Evolutionary conservation across 257 asterid species (phyloP), one percentile per base, ranked within the genome.

Genomic region (Solanum chmielewskii): DNA sequence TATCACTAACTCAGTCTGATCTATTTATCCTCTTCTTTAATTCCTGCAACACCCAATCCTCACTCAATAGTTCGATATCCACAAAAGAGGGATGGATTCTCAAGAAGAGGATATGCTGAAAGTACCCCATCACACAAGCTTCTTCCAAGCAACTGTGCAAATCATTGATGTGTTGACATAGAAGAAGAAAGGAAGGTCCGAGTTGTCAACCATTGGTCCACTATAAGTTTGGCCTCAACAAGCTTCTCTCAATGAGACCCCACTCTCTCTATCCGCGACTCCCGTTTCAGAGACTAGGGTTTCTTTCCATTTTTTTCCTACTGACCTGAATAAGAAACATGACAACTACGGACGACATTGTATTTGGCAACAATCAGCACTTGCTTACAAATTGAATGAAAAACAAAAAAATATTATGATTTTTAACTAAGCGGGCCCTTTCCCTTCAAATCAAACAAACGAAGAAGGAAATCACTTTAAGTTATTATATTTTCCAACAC

Each of bases 131-230:
- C 94, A 1, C 93, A 42, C 96, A 97, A 2, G 99, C 94, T 87
- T 91, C 95, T 68, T 94, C 92, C 90, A 97, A 37, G 70, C 98
- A 97, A 77, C 92, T 90, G 64, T 88, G 83, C 12, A 89, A 98
- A 82, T 97, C 99, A 84, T 93, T 96, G 86, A 93, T 68, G 93
- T 94, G 93, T 6, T 99, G 92, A 91, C 99, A 97, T 80, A 95
- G 98, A 92, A 94, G 37, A 31, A 98, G 89, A 94, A 97, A 9
- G 98, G 99, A 2, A 97, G 93, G 94, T 97, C 99, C 59, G 99
- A 97, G 92, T 97, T 95, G 90, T 95, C 99, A 74, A 97, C 99
- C 99, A 94, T 94, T 59, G 98, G 99, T 12, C 99, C 52, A 95
- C 99, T 52, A 93, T 84, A 87, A 89, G 89, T 87, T 93, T 95